phyloP scores from a whole-genome alignment of 2,329 filamentous ascomycete species.

The Botrytis paeoniae region DNA sequence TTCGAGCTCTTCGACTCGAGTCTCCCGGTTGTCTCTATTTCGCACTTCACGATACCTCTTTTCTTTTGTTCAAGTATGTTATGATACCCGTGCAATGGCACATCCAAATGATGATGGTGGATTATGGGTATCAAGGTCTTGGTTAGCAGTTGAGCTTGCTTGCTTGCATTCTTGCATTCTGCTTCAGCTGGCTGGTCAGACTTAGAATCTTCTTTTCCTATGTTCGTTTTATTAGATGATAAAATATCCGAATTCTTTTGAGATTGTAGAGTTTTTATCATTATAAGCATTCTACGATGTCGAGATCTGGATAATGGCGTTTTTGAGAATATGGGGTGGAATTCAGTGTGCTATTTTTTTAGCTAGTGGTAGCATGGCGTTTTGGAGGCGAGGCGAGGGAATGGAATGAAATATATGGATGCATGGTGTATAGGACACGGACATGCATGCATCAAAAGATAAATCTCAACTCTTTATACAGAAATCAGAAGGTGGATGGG shows the following conservation, averaged over 20 bases:
- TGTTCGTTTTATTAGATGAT: constrained; percentile 20
- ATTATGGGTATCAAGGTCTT: constrained; percentile 30
- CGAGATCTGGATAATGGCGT: constrained; percentile 28
- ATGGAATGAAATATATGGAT: background rate
- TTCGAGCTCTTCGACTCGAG: constrained; percentile 17
- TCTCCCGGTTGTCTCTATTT: constrained; percentile 28
- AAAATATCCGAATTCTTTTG: constrained; percentile 27
- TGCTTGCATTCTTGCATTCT: background rate
- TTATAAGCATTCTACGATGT: constrained; percentile 28
- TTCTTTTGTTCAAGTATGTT: constrained; percentile 29
- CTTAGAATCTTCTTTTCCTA: constrained; percentile 17
- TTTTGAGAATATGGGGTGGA: background rate
- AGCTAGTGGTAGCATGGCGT: constrained; percentile 6
- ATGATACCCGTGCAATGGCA: constrained; percentile 37
- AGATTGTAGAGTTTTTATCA: constrained; percentile 24
- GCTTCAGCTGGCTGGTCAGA: constrained; percentile 18
- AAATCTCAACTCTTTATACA: constrained; percentile 18
- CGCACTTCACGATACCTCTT: constrained; percentile 26
- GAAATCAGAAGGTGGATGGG: background rate
- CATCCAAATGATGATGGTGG: constrained; percentile 26
- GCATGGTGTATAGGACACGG: background rate
- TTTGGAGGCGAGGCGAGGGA: background rate
- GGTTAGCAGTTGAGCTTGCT: constrained; percentile 3
- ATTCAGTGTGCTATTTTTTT: background rate
- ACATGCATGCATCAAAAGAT: constrained; percentile 6